Evolutionary conservation across 2,329 filamentous ascomycete species (phyloP), one percentile per base, ranked within the genome.

Genomic region (Aurifilum marmelostoma): DNA sequence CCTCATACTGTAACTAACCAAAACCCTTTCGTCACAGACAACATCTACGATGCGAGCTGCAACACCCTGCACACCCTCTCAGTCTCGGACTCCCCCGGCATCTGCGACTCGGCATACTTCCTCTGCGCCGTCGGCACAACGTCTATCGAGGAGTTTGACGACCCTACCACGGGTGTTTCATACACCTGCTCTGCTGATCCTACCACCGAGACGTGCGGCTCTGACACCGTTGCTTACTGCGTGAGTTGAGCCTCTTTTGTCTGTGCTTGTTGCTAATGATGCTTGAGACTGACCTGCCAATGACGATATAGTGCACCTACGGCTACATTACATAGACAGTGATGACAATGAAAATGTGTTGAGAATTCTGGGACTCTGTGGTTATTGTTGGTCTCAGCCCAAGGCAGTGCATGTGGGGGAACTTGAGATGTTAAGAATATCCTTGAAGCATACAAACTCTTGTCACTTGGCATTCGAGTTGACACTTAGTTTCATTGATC

Each of bases 81-180:
- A 14, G 39, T 70, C 43, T 29, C 18, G 52, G 67, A 63, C 29
- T 11, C 27, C 34, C 50, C 39, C 4, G 65, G 65, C 12, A 7
- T 59, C 27, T 70, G 69, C 24, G 61, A 54, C 43, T 66, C 66
- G 18, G 37, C 60, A n/a, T 70, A 66, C 29, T 70, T 70, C 63
- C 50, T 43, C 8, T 70, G 69, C 27, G 41, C 58, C 4, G 8
- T 37, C 8, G 66, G 66, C 50, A 68, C 69, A 12, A 68, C 39
- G 39, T 47, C 6, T 0, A 63, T 68, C 5, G 63, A 50, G 6
- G 52, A 59, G 27, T 70, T 66, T 27, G 67, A 70, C 54, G 69
- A 70, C 12, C 69, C 69, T 12, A 64, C 34, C 18, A 68, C 52
- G 29, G 69, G 69, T 14, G 5, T 39, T 16, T 63, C 69, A 3